These are phyloP conservation scores for Salix viminalis DNA, from an alignment of 345 rosid genomes.

Conservation along the genomic window DNA sequence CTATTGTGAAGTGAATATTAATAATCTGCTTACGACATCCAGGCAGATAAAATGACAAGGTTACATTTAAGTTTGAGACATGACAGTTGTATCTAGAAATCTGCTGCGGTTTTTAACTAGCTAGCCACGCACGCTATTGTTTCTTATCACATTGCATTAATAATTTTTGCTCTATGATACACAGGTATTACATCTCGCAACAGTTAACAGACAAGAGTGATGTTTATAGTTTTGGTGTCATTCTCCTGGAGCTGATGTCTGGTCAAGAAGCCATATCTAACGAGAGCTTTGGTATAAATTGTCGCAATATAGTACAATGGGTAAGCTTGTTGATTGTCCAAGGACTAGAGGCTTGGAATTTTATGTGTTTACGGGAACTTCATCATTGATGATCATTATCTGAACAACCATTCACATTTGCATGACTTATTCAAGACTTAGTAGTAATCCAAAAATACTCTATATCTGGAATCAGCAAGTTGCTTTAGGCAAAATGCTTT, in stretches of 20 bases:
- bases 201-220: constrained; percentile 97
- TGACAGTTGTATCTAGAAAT: not conserved
- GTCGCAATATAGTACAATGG: constrained; percentile 99
- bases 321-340: constrained; percentile 40
- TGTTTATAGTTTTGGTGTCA: constrained; percentile 95
- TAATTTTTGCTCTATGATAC: constrained; percentile 11
- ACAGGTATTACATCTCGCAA: constrained; percentile 94
- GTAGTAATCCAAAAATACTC: not conserved
- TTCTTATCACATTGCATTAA: not conserved
- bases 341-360: not conserved
- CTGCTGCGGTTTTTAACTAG: not conserved
- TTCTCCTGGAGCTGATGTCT: constrained; percentile 91
- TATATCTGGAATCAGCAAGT: not conserved
- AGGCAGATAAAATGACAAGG: not conserved
- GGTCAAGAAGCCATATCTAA: constrained; percentile 95
- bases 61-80: not conserved
- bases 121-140: not conserved
- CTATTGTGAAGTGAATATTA: not conserved
- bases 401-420: not conserved
- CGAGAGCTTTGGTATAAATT: constrained; percentile 80
- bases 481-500: not conserved
- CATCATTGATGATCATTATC: not conserved
- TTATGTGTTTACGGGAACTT: not conserved
- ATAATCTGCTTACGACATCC: constrained; percentile 1
- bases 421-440: not conserved